Percentiles rank a stretch among this genome's conserved stretches.
Conservation (phyloP, 2,329 filamentous ascomycete species). For the Colletotrichum cordylinicola region DNA sequence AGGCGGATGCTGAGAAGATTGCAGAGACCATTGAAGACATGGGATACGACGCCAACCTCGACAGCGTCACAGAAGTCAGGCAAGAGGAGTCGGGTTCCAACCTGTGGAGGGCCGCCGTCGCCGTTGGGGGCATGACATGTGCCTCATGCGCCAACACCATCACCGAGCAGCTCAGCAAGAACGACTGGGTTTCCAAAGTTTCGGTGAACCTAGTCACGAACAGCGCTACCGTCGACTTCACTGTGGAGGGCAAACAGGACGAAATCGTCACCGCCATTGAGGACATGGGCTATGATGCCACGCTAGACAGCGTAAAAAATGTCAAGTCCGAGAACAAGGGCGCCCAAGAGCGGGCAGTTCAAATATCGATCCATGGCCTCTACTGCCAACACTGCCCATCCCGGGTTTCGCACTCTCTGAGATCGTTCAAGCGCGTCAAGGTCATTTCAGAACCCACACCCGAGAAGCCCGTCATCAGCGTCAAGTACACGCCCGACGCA, state of each 20-base stretch:
- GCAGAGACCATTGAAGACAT: conserved; percentile 62
- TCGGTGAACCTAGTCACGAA: conserved; percentile 64
- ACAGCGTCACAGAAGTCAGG: conserved; percentile 50
- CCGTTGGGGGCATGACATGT: conserved; percentile 77
- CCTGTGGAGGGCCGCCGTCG: conserved; percentile 58
- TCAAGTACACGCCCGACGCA: conserved; percentile 73
- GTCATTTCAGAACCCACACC: conserved; percentile 62
- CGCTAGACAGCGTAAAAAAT: conserved; percentile 48
- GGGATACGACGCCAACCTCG: conserved; percentile 70
- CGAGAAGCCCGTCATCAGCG: conserved; percentile 69
- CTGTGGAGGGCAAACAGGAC: conserved; percentile 21
- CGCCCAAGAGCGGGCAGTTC: conserved; percentile 58
- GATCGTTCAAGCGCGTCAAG: conserved; percentile 56
- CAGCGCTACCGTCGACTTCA: conserved; percentile 60
- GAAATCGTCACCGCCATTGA: conserved; percentile 45
- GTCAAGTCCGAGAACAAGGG: conserved; percentile 31
- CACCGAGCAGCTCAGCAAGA: conserved; percentile 61
- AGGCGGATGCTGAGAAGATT: conserved; percentile 35
- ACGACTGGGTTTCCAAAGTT: conserved; percentile 57
- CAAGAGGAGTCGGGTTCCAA: conserved; percentile 49
- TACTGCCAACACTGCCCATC: conserved; percentile 76
- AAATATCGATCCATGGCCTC: conserved; percentile 73
- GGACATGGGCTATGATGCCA: conserved; percentile 64
- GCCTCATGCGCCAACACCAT: conserved; percentile 71
- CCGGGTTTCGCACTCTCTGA: conserved; percentile 59